Percentiles rank a stretch among this genome's conserved stretches.
phyloP scores from a whole-genome alignment of 495 filamentous ascomycete genomes.

The Trichoderma orchidacearum region DNA sequence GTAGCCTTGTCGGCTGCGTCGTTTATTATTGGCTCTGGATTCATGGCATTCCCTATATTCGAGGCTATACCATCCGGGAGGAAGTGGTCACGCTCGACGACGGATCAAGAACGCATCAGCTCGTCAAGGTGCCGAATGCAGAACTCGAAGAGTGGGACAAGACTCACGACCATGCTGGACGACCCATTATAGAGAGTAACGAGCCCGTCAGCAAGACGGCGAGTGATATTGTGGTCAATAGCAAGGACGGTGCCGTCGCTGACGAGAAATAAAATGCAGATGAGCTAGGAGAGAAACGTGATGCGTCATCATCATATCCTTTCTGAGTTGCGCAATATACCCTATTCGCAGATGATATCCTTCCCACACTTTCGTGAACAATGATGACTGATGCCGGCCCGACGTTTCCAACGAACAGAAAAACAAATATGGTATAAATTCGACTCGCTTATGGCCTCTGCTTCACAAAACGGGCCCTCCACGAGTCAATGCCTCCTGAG shows the following conservation, averaged over 20 bases:
- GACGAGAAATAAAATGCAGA: neutral
- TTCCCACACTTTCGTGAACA: no score
- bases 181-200: neutral
- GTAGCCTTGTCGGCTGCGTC: constrained; percentile 32
- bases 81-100: constrained; percentile 34
- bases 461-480: no score
- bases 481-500: no score
- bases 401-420: no score
- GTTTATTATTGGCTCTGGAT: constrained; percentile 47
- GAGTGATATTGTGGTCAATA: neutral
- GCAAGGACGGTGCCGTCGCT: neutral
- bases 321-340: no score
- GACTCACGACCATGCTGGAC: constrained; percentile 40
- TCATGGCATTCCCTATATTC: constrained; percentile 31
- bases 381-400: no score
- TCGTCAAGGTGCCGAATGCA: constrained; percentile 38
- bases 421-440: no score
- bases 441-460: no score
- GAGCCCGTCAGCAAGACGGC: neutral
- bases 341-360: no score
- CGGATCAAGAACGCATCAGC: constrained; percentile 33
- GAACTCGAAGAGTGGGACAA: constrained; percentile 40
- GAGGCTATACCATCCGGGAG: constrained; percentile 39
- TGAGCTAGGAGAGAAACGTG: no score
- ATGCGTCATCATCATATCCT: no score